These are phyloP conservation scores for Arachnomyces sp. DNA, from an alignment of 2,329 filamentous ascomycete genomes.

Conservation along the genomic window DNA sequence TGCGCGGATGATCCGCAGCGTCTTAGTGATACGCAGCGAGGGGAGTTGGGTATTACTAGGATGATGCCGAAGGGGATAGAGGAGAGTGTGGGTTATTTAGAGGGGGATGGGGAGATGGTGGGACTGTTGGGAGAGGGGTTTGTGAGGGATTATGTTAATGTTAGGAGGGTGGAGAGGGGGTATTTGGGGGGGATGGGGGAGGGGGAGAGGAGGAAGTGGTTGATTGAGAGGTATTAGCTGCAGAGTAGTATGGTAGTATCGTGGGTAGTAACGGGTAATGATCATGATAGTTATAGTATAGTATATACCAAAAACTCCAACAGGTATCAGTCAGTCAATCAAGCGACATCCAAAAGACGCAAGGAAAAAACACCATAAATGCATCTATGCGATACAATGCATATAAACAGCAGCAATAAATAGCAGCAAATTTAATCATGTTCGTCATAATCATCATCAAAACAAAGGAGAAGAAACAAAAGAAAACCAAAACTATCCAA, in stretches of 20 bases:
- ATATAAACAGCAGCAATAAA: not conserved
- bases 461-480: not conserved
- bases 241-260: not conserved
- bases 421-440: not conserved
- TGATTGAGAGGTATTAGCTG: constrained; percentile 31
- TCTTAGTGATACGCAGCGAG: constrained; percentile 23
- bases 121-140: constrained; percentile 23
- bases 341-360: too few species aligned
- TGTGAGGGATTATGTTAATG: constrained; percentile 23
- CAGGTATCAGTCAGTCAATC: too few species aligned
- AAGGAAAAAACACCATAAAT: not conserved
- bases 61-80: too few species aligned
- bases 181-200: constrained; percentile 25
- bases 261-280: too few species aligned
- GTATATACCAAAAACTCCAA: too few species aligned
- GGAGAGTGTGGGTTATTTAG: constrained; percentile 18
- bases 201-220: constrained; percentile 25
- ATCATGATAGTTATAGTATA: too few species aligned
- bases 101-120: constrained; percentile 25
- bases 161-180: constrained; percentile 27
- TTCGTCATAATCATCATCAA: not conserved
- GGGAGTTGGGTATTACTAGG: not conserved
- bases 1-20: constrained; percentile 29
- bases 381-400: not conserved
- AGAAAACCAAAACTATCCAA: not conserved